Evolutionary conservation across 2,329 filamentous ascomycete species (phyloP).

Genomic region (Alternaria panax): DNA sequence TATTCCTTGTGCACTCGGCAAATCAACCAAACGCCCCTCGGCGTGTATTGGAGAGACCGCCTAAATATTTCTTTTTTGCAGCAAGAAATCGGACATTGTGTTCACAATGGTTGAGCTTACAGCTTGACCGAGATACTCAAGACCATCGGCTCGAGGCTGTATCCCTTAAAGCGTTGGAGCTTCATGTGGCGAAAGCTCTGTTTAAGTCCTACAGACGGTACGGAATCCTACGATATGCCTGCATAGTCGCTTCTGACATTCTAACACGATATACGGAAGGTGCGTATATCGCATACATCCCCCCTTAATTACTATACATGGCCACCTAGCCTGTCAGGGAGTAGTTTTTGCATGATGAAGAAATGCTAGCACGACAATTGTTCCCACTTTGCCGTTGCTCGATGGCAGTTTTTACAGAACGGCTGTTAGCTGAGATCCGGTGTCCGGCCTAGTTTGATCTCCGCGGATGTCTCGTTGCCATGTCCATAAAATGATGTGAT

Average conservation of each 20-base stretch:
- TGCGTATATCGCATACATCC: not conserved
- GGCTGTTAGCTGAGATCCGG: not conserved
- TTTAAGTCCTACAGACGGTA: not conserved
- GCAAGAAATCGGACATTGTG: not conserved
- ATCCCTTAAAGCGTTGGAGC: not conserved
- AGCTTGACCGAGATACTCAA: not conserved
- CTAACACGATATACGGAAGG: not conserved
- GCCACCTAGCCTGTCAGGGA: not conserved
- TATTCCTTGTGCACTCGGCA: not conserved
- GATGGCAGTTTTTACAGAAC: not conserved
- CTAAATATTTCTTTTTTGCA: not conserved
- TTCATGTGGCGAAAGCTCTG: not conserved
- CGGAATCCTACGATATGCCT: not conserved
- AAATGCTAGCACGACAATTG: not conserved
- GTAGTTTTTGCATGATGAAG: not conserved
- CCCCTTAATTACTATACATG: not conserved
- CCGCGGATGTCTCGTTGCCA: not conserved
- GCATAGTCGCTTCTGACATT: not conserved
- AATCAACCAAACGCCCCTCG: not conserved
- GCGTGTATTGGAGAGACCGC: not conserved
- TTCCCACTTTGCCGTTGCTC: not conserved
- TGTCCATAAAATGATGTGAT: slow-evolving; percentile 4
- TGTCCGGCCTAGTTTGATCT: not conserved
- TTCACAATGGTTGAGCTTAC: not conserved
- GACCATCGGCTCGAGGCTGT: not conserved